Evolutionary conservation across 495 filamentous ascomycete genomes (phyloP).

Genomic region (Aspergillus homomorphus): DNA sequence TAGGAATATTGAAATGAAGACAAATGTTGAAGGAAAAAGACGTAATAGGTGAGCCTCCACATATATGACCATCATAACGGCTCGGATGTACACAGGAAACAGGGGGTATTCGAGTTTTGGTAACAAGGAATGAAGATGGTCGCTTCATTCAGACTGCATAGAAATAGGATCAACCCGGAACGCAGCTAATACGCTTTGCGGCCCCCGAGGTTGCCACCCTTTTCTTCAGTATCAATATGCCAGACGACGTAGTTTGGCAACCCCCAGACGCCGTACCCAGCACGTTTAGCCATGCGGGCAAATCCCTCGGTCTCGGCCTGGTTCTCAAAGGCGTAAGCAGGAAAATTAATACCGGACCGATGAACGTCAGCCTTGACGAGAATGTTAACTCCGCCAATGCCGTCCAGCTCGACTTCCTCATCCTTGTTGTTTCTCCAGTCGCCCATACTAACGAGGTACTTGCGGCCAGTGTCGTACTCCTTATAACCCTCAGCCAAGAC

Average conservation of each 20-base stretch:
- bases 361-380: constrained; percentile 97
- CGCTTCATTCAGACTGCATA: constrained; percentile 18
- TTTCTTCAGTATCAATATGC: constrained; percentile 99
- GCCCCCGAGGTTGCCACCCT: constrained; percentile 68
- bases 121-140: constrained; percentile 15
- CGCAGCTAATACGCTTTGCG: constrained; percentile 43
- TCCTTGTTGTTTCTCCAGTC: constrained; percentile 90
- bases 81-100: constrained; percentile 17
- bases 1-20: no score
- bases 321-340: constrained; percentile 95
- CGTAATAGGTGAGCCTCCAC: constrained; percentile 13
- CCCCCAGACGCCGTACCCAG: constrained; percentile 87
- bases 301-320: constrained; percentile 99
- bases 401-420: constrained; percentile 85
- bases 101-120: constrained; percentile 20
- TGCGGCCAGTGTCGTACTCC: constrained; percentile 85
- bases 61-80: constrained; percentile 13
- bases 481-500: constrained; percentile 93
- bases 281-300: constrained; percentile 96
- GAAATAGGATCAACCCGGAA: constrained; percentile 2
- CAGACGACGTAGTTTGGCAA: constrained; percentile 98
- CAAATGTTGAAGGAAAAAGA: no score
- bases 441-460: constrained; percentile 82
- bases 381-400: constrained; percentile 96
- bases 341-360: constrained; percentile 96